phyloP scores from a whole-genome alignment of 1,284 basidiomycete genomes.

The Ustilago crameri region DNA sequence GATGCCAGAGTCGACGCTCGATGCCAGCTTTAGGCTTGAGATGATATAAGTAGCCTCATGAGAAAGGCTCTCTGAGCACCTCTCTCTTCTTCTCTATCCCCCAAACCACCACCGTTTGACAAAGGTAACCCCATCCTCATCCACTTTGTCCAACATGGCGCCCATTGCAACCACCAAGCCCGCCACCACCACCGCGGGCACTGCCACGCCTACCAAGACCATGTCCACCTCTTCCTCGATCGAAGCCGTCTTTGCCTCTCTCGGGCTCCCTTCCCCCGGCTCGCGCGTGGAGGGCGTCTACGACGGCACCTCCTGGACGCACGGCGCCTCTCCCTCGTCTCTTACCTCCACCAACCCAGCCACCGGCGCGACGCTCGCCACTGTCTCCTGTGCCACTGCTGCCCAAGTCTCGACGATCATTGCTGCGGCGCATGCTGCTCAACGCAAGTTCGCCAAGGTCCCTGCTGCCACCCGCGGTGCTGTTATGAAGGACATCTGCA shows the following conservation, averaged over 20 bases:
- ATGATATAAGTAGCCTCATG: too few relatives aligned
- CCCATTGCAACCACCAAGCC: conserved; percentile 16
- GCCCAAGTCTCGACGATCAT: conserved; percentile 77
- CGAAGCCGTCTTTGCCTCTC: conserved; percentile 24
- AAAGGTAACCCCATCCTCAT: not conserved
- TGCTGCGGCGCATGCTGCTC: conserved; percentile 78
- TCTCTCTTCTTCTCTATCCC: not conserved
- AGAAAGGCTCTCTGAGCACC: not conserved
- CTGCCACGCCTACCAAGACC: not conserved
- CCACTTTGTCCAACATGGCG: conserved; percentile 30
- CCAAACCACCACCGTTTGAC: not conserved
- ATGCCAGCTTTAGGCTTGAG: too few relatives aligned
- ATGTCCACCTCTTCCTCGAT: conserved; percentile 2
- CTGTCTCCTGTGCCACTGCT: conserved; percentile 73
- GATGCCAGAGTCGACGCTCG: too few relatives aligned
- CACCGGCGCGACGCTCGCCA: conserved; percentile 52
- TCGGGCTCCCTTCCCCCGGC: conserved; percentile 39
- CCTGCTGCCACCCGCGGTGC: conserved; percentile 89
- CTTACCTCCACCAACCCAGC: conserved; percentile 57
- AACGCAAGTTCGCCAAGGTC: conserved; percentile 77
- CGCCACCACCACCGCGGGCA: not conserved
- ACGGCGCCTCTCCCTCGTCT: conserved; percentile 16
- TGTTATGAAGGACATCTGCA: conserved; percentile 85
- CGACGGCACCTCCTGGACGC: conserved; percentile 50
- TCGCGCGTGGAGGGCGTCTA: conserved; percentile 50